phyloP scores from a whole-genome alignment of 805 yeast species.

The Starmerella stigmatis region DNA sequence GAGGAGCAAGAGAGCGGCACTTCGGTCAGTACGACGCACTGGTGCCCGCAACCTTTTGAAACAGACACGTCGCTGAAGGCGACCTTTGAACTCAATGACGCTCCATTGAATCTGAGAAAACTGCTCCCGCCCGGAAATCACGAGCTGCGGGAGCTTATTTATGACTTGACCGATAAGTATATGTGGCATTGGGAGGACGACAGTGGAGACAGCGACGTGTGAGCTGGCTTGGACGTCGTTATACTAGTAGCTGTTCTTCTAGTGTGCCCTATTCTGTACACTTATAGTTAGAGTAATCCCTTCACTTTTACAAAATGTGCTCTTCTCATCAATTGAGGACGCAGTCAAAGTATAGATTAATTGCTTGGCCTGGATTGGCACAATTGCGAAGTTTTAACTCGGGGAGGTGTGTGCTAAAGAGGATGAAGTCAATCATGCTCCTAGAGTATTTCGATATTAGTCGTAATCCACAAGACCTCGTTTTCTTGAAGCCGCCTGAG shows the following conservation, averaged over 20 bases:
- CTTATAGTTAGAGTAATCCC: too few species aligned
- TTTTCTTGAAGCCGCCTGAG: not conserved
- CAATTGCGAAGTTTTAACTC: too few species aligned
- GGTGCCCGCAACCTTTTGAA: constrained; percentile 9
- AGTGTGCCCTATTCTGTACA: too few species aligned
- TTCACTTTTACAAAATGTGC: too few species aligned
- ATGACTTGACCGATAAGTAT: constrained; percentile 24
- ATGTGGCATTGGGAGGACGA: constrained; percentile 21
- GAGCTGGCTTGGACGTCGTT: too few species aligned
- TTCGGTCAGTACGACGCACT: constrained; percentile 1
- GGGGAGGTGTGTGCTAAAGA: too few species aligned
- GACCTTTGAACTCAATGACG: constrained; percentile 12
- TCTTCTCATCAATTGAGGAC: too few species aligned
- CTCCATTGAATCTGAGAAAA: constrained; percentile 20
- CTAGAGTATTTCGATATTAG: constrained; percentile 29
- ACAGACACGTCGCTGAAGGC: not conserved
- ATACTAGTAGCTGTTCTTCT: too few species aligned
- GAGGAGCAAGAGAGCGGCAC: not conserved
- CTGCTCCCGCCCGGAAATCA: constrained; percentile 18
- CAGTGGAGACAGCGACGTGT: constrained; percentile 9
- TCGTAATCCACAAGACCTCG: constrained; percentile 1
- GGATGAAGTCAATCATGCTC: too few species aligned
- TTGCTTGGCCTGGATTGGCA: too few species aligned
- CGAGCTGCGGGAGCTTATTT: constrained; percentile 19
- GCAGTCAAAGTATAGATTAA: too few species aligned